Percentiles rank a stretch among this genome's conserved stretches.
Conservation (phyloP, 1,139 yeast genomes). For the Pneumocystis canis region DNA sequence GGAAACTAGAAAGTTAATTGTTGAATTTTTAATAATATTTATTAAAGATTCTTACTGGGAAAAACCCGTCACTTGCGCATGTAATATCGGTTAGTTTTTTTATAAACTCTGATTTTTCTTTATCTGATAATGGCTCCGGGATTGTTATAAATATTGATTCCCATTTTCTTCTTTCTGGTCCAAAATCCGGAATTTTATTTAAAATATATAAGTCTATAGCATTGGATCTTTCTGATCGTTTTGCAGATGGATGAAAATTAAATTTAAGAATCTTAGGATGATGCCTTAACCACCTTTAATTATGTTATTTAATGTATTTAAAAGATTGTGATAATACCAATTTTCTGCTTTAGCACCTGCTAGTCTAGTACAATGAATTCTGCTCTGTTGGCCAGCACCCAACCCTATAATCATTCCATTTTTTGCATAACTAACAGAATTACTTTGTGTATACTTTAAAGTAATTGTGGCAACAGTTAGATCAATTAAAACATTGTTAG, state of each 20-base stretch:
- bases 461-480: slow-evolving; percentile 94
- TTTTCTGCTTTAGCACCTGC: slow-evolving; percentile 99
- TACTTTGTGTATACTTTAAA: slow-evolving; percentile 90
- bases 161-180: slow-evolving; percentile 86
- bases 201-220: slow-evolving; percentile 91
- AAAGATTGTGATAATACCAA: slow-evolving; percentile 36
- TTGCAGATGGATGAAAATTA: slow-evolving; percentile 96
- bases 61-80: slow-evolving; percentile 90
- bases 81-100: slow-evolving; percentile 69
- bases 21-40: background rate
- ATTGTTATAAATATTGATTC: slow-evolving; percentile 57
- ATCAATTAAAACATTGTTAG: slow-evolving; percentile 86
- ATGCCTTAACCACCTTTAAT: slow-evolving; percentile 68
- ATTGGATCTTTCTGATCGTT: slow-evolving; percentile 96
- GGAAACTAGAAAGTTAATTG: slow-evolving; percentile 40
- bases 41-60: slow-evolving; percentile 39
- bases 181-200: slow-evolving; percentile 76
- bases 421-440: slow-evolving; percentile 95
- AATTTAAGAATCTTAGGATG: slow-evolving; percentile 85
- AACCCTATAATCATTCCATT: slow-evolving; percentile 98
- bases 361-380: slow-evolving; percentile 96
- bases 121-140: slow-evolving; percentile 68
- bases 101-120: slow-evolving; percentile 82
- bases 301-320: background rate
- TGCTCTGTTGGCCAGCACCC: slow-evolving; percentile 98